Evolutionary conservation across 108 stramenopile species (phyloP), one percentile per base, ranked within the genome.

Genomic region (Seminavis robusta): DNA sequence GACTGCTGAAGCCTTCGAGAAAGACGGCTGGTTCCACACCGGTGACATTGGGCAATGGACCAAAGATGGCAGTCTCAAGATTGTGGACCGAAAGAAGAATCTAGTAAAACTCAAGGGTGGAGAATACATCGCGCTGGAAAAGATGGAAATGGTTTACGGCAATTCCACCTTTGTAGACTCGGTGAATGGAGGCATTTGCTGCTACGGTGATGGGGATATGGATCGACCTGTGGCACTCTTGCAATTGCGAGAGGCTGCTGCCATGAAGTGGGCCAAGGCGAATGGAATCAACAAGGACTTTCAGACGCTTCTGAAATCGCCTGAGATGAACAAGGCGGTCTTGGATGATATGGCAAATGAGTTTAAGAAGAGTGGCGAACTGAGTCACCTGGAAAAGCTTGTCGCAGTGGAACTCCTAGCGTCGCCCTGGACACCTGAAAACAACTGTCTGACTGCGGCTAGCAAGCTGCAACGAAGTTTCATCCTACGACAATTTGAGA

Each of bases 371-470:
- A 47, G 47, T 4, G 34, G 49, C 21, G 86, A 86, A 21, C 72
- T 91, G 55, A 72, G 77, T 61, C 77, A 71, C 46, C 69, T 83
- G 39, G 90, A 91, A 41, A 91, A 91, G 67, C 52, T 91, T 19
- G 73, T 80, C 5, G 83, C 68, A 8, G 48, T 87, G 34, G 72
- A 67, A 10, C 52, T 87, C 33, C 42, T 91, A 39, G 60, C 65
- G 13, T 67, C 49, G 15, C 86, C 74, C 21, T 93, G 91, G 91
- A 93, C 91, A 33, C 85, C 87, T 27, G 91, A 93, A 54, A 93
- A 93, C 64, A 85, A 83, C 37, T 85, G 84, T 51, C 70, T 93
- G 17, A 93, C 91, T 19, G 91, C 91, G 28, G 85, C 87, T 19
- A 93, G 89, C 73, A 93, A 93, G 66, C 70, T 93, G 30, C 85